Percentiles rank a stretch among this genome's conserved stretches.
Conservation (phyloP, 495 filamentous ascomycete species). For the Viridothelium virens region DNA sequence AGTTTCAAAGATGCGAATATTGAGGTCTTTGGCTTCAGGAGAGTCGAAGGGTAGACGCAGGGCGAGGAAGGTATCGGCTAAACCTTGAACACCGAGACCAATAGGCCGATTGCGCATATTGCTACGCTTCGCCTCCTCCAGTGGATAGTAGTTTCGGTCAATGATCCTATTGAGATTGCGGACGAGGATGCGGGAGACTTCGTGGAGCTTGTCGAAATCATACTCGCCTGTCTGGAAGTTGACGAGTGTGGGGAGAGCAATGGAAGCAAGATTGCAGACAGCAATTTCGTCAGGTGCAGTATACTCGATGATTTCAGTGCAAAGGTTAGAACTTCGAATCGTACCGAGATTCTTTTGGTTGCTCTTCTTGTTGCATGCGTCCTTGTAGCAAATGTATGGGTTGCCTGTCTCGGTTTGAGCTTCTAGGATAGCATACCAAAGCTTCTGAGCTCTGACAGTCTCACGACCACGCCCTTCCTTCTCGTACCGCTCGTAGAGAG, state of each 20-base stretch:
- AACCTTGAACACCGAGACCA: constrained; percentile 92
- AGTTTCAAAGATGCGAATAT: constrained; percentile 98
- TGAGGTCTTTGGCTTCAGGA: constrained; percentile 80
- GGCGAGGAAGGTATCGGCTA: constrained; percentile 97
- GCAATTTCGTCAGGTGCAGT: constrained; percentile 94
- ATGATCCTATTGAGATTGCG: constrained; percentile 97
- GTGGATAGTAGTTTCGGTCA: constrained; percentile 93
- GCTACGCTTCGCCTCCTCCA: constrained; percentile 82
- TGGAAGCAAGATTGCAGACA: constrained; percentile 93
- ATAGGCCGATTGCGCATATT: constrained; percentile 94
- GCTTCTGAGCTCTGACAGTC: constrained; percentile 93
- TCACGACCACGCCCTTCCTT: constrained; percentile 78
- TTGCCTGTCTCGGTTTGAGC: constrained; percentile 98
- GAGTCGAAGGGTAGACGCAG: constrained; percentile 97
- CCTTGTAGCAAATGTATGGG: constrained; percentile 99
- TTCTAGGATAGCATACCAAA: constrained; percentile 97
- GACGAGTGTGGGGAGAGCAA: constrained; percentile 83
- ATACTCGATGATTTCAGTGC: constrained; percentile 98
- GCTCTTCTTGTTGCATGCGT: constrained; percentile 95
- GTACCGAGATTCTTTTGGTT: constrained; percentile 99
- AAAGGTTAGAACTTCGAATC: constrained; percentile 96
- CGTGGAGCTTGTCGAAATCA: constrained; percentile 91
- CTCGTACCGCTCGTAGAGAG: constrained; percentile 91
- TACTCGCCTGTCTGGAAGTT: constrained; percentile 73
- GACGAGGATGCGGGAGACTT: constrained; percentile 81